Evolutionary conservation across 345 rosid species (phyloP).

Genomic region (Salix brachista): DNA sequence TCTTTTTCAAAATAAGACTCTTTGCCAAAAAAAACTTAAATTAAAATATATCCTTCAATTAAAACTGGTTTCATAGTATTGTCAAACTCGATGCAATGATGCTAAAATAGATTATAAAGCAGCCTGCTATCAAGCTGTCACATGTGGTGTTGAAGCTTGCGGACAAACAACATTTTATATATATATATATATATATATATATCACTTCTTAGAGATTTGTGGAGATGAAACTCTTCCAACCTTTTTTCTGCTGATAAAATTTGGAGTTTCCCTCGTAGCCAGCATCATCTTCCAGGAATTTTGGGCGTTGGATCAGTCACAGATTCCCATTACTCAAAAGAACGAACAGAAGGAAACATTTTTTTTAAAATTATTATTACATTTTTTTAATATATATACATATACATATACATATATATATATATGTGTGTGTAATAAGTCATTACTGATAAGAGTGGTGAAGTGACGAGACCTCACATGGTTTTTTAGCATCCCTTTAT

Average conservation of each 20-base stretch:
- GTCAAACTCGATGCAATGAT: background rate
- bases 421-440: too few relatives aligned
- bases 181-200: background rate
- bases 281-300: constrained; percentile 7
- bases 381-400: too few relatives aligned
- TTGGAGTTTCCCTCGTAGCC: background rate
- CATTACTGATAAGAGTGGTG: too few relatives aligned
- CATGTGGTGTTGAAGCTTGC: constrained; percentile 9
- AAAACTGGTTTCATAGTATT: background rate
- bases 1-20: background rate
- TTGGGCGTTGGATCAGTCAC: constrained; percentile 21
- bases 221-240: background rate
- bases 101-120: background rate
- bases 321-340: constrained; percentile 10
- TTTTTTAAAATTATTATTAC: too few relatives aligned
- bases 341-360: background rate
- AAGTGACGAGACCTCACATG: too few relatives aligned
- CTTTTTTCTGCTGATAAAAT: background rate
- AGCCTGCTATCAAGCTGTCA: constrained; percentile 4
- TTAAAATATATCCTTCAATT: background rate
- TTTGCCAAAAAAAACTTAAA: background rate
- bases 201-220: constrained; percentile 13
- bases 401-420: rapidly evolving
- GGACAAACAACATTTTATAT: constrained; percentile 3
- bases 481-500: too few relatives aligned